These are phyloP conservation scores for Candida sithepensis DNA, from an alignment of 805 yeast species.

Conservation along the genomic window DNA sequence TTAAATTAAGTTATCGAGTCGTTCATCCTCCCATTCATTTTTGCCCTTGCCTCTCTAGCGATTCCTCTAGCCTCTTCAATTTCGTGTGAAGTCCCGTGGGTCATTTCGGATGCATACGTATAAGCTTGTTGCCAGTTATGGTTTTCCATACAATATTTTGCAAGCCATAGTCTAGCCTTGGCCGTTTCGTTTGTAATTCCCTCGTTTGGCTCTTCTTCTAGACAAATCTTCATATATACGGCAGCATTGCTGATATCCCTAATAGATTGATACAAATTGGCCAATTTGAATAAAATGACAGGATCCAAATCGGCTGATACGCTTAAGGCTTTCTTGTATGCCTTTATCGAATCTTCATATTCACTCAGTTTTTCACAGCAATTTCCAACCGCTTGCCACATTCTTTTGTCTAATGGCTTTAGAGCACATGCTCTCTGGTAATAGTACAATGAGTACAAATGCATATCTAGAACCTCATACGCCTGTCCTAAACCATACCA, in stretches of 20 bases:
- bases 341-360: constrained; percentile 67
- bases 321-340: constrained; percentile 73
- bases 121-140: constrained; percentile 66
- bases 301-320: constrained; percentile 50
- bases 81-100: constrained; percentile 74
- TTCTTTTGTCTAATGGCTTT: constrained; percentile 84
- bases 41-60: constrained; percentile 69
- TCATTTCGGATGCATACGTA: constrained; percentile 66
- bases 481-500: constrained; percentile 99
- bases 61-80: constrained; percentile 86
- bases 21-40: constrained; percentile 31
- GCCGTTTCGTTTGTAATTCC: constrained; percentile 70
- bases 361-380: constrained; percentile 81
- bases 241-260: constrained; percentile 52
- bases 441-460: constrained; percentile 84
- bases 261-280: constrained; percentile 56
- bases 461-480: constrained; percentile 94
- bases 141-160: constrained; percentile 56
- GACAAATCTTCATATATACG: constrained; percentile 61
- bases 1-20: background rate
- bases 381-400: constrained; percentile 95
- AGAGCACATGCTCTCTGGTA: constrained; percentile 87
- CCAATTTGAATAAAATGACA: constrained; percentile 60
- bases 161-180: constrained; percentile 84
- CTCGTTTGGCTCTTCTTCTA: constrained; percentile 60